Evolutionary conservation across 805 yeast genomes (phyloP), one percentile per base, ranked within the genome.

Genomic region (Candida nitratophila): DNA sequence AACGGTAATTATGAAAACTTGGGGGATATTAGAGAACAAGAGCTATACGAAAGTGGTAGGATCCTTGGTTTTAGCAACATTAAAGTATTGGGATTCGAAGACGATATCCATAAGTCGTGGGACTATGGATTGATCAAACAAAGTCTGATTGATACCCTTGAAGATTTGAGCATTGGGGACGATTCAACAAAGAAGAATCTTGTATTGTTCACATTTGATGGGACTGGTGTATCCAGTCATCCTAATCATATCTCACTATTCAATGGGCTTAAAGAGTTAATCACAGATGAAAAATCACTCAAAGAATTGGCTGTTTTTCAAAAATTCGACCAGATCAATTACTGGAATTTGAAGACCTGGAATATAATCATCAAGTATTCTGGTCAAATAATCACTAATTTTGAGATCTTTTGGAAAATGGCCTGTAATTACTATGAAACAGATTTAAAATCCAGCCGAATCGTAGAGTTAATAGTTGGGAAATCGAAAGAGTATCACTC

Each of bases 171-270:
- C 6, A 24, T 24, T 24, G 27, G 10, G 27, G 27, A 24, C 27
- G 10, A 24, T 6, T 7, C 10, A 24, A 24, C n/a, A 0, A 47
- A 29, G 32, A 29, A n/a, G 14, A 29, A 64, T 21, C 48, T 68
- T 16, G 69, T 74, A 6, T 53, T 90, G 10, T 53, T 91, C 29
- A 86, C 97, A 0, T 91, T 93, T 61, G 99, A 93, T 64, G 72
- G 73, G 32, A 41, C 55, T 19, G 99, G 99, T 1, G 84, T 93
- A 3, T 88, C 97, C 0, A 70, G 73, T 40, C 99, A 93, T 63
- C 75, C 86, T n/a, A 93, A 93, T 62, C 99, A 93, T 61, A 77
- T 68, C 22, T 73, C 90, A 1, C 61, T 86, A 40, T 71, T 67
- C 57, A 55, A 70, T 41, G 89, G 84, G 2, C 74, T 72, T 12